Evolutionary conservation across 495 filamentous ascomycete species (phyloP).

Genomic region (Tuber brumale): DNA sequence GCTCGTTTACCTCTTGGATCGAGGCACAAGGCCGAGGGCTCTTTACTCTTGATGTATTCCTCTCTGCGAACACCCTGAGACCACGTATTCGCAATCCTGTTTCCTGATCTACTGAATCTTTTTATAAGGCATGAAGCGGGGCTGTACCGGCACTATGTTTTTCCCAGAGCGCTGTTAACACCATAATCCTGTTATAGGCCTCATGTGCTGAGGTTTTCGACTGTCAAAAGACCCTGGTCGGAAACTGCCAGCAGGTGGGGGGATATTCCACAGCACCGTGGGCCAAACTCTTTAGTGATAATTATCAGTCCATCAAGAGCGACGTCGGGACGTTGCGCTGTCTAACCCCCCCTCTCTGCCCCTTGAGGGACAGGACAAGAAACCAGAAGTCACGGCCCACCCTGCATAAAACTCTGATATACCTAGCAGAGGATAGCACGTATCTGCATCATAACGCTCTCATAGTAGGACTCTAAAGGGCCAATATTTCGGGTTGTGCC

Average conservation of each 20-base stretch:
- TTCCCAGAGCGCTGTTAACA: not conserved
- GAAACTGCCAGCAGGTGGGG: not conserved
- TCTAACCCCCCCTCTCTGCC: not conserved
- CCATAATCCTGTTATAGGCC: not conserved
- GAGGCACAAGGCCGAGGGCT: not conserved
- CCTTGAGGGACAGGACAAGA: not conserved
- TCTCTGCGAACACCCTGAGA: not conserved
- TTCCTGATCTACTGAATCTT: not conserved
- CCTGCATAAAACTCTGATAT: not conserved
- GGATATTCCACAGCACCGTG: not conserved
- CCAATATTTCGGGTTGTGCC: not conserved
- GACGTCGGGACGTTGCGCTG: not conserved
- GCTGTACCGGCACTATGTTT: not conserved
- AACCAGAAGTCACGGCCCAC: not conserved
- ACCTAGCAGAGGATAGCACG: not conserved
- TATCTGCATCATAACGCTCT: not conserved
- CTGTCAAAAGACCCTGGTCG: not conserved
- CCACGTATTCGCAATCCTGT: not conserved
- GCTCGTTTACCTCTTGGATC: not conserved
- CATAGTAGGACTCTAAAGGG: not conserved
- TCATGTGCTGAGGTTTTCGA: not conserved
- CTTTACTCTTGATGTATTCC: not conserved
- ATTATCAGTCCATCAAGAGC: not conserved
- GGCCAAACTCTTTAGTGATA: not conserved
- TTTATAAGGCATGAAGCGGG: not conserved